Base-by-base conservation (phyloP, 768 basidiomycete species). In the Serendipita vermifera region DNA sequence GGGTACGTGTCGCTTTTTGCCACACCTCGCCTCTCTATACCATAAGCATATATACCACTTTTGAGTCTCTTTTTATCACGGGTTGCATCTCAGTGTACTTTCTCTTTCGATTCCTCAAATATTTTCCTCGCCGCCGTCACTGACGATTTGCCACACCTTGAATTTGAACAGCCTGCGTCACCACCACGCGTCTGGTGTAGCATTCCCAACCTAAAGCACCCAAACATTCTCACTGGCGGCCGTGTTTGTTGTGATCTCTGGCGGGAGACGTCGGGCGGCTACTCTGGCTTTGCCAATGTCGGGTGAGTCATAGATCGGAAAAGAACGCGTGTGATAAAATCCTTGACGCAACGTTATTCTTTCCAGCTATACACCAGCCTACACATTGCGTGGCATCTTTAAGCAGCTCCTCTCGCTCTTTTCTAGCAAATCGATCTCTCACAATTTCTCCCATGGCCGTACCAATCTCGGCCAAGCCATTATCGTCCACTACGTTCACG, bases 141-240 rank as follows among this genome's bases (percentile, higher is more conserved):
- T 51, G 46, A 29, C 29, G n/a, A 36, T 51, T 51, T 51, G 46
- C 46, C 46, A 51, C 46, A 22, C 27, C 46, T 51, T 29, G 39
- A 7, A 9, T 1, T 7, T 31, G 15, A 9, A 15, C 29, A 51
- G 46, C 46, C 46, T 31, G 46, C 46, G 22, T 15, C 22, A 22
- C 46, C 46, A 24, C 46, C 46, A n/a, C 46, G 46, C 11, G 32
- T 51, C 20, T 51, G 46, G 46, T 22, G 20, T 22, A 24, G 24
- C 29, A 26, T 15, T 9, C n/a, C 26, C 29, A 51, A 51, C 32
- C n/a, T 51, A 22, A 22, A 51, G 17, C 46, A 51, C 17, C 46
- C 46, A 1, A 51, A 51, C 2, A 51, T 51, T n/a, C 9, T 51
- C 2, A n/a, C 17, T 24, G 46, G 27, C n/a, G 46, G 46, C 1